Percentiles rank a stretch among this genome's conserved stretches.
These are phyloP conservation scores for Beauveria pseudobassiana DNA, from an alignment of 2,329 filamentous ascomycete genomes.

Conservation along the genomic window DNA sequence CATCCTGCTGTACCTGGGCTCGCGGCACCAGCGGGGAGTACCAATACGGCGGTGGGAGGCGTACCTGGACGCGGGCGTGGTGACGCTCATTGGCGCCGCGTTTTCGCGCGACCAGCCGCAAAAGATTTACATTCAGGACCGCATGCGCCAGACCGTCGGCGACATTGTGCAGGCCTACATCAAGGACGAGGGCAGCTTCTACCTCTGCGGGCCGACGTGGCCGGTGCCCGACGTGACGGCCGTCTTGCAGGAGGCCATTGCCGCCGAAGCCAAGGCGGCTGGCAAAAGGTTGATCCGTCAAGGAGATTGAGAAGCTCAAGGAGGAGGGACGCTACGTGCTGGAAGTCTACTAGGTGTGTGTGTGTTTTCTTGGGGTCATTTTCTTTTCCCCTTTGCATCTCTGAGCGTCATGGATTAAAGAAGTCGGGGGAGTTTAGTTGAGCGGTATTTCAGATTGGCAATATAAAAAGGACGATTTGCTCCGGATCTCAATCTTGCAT, in stretches of 20 bases:
- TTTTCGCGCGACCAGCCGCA: constrained; percentile 95
- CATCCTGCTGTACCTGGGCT: constrained; percentile 93
- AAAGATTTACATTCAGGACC: constrained; percentile 99
- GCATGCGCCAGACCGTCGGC: constrained; percentile 81
- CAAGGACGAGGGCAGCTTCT: constrained; percentile 83
- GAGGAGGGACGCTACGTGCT: constrained; percentile 90
- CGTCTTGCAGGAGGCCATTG: constrained; percentile 89
- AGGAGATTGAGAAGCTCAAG: constrained; percentile 97
- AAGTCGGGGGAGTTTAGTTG: too few relatives aligned
- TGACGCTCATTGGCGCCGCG: constrained; percentile 85
- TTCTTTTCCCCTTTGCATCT: neutral
- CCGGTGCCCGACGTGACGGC: constrained; percentile 94
- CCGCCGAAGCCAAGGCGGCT: constrained; percentile 58
- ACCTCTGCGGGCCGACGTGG: constrained; percentile 97
- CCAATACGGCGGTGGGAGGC: constrained; percentile 97
- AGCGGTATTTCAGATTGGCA: too few relatives aligned
- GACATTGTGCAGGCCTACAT: constrained; percentile 85
- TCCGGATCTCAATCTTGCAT: too few relatives aligned
- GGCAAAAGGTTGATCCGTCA: constrained; percentile 77
- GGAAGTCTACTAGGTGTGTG: constrained; percentile 71
- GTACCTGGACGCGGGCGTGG: constrained; percentile 89
- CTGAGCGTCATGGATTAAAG: too few relatives aligned
- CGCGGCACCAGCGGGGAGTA: constrained; percentile 98
- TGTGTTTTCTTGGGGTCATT: neutral
- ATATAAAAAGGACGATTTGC: too few relatives aligned